Evolutionary conservation across 2,329 filamentous ascomycete genomes (phyloP).

Genomic region (Biscogniauxia marginata): DNA sequence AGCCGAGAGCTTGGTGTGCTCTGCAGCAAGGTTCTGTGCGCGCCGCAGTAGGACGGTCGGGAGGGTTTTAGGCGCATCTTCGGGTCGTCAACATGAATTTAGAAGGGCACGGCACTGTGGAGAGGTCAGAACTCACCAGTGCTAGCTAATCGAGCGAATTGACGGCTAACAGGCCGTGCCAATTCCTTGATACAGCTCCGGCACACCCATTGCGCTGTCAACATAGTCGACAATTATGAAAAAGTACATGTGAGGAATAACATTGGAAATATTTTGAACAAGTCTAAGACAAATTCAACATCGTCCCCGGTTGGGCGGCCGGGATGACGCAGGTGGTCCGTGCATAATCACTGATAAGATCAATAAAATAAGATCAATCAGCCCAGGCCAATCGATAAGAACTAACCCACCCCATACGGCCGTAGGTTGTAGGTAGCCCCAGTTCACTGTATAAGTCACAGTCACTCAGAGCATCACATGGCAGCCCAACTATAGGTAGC

Average conservation of each 20-base stretch:
- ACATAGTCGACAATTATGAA: conserved; percentile 24
- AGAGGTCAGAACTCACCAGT: conserved; percentile 36
- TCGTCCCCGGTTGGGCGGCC: neutral
- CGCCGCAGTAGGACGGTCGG: conserved; percentile 58
- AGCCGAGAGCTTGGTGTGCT: conserved; percentile 55
- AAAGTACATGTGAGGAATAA: neutral
- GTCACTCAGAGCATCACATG: too few species aligned
- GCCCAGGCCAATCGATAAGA: neutral
- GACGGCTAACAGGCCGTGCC: conserved; percentile 28
- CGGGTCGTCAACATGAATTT: conserved; percentile 8
- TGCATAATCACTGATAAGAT: neutral
- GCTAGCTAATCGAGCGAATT: conserved; percentile 43
- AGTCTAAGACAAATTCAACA: neutral
- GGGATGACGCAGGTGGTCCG: neutral
- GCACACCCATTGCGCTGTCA: conserved; percentile 50
- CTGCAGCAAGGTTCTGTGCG: conserved; percentile 55
- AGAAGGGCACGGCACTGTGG: conserved; percentile 11
- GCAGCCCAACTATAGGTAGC: too few species aligned
- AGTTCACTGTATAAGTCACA: too few species aligned
- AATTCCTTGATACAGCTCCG: conserved; percentile 46
- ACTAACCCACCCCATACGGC: too few species aligned
- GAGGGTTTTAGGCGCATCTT: conserved; percentile 36
- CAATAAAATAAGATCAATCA: too few species aligned
- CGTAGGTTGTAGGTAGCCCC: too few species aligned
- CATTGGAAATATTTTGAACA: neutral